Evolutionary conservation across 192 early-diverging fungal genomes (phyloP), one percentile per base, ranked within the genome.

Genomic region (Funneliformis mosseae): DNA sequence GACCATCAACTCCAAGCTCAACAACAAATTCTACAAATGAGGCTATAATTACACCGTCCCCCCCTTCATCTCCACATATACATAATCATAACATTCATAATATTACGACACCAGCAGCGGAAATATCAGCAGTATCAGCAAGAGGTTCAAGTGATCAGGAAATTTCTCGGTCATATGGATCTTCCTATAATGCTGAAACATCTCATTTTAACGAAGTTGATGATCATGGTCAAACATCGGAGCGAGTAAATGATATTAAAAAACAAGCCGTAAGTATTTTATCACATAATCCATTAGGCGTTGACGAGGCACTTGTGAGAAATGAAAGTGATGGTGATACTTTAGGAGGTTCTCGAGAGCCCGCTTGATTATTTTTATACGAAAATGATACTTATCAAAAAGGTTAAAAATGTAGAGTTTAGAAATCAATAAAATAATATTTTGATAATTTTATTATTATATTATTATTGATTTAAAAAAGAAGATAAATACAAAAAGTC

Each of bases 251-350:
- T 48, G 46, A 74, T 50, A 55, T 74, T 23, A 74, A 74, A 74
- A 74, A 43, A 59, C 39, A 16, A 48, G 18, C 72, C 1, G 41
- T 33, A 27, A 74, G 41, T 74, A 43, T 74, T 48, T 74, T 74
- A 9, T 21, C 48, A 16, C 25, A 16, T 74, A 74, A 45, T 25
- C 4, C 41, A 28, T 43, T 48, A 48, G 39, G 18, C 3, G 46
- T 28, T 48, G 72, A 43, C 7, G 72, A 39, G 2, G 10, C 27
- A 25, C 18, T 74, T 74, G 46, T 48, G 46, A 43, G 25, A 50
- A 71, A 71, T 43, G 69, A 71, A 41, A 71, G 69, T n/a, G 72
- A 74, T 74, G 41, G 25, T 11, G 72, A 74, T 59, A 43, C 72
- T 27, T 21, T 21, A 74, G 45, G 69, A 33, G 69, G 72, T 48